Base-by-base conservation (phyloP, 345 rosid genomes). In the Triadica sebifera region DNA sequence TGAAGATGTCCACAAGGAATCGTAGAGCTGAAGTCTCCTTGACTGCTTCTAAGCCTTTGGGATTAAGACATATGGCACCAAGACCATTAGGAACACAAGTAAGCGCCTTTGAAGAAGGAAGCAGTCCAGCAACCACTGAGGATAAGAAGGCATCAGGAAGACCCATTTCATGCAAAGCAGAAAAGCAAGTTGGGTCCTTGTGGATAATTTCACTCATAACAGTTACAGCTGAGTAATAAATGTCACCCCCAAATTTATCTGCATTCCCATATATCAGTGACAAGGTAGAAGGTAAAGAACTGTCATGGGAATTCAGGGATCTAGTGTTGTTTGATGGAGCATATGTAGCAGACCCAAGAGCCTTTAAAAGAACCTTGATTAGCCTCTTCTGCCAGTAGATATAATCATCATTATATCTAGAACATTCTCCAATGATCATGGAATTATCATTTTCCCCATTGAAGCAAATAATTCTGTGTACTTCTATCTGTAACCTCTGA, bases 161-260 rank as follows among this genome's bases (percentile, higher is more conserved):
- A 77, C 97, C 91, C 85, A 91, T 77, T 78, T 94, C 98, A 78
- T 88, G 88, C 75, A 94, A 84, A 17, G 82, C 81, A 45, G 95
- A 76, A 75, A 90, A 91, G 76, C 93, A 89, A 56, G 97, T 92
- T 56, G 98, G 98, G 75, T 94, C 97, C 81, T 92, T 94, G 86
- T 94, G 98, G 80, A 94, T 89, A 67, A 92, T 87, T 76, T 94
- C 97, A 81, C 97, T 92, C 98, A 94, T 94, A 55, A 94, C 93
- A 58, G 97, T 92, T 78, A 94, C 98, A 73, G 98, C 97, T 39
- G 98, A 91, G 85, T 89, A 84, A 75, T 89, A 94, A 53, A 94
- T 92, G 69, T 92, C 98, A 59, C 98, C 95, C 65, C 97, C 97
- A 87, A 94, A 92, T 79, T 89, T 94, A 80, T 83, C 90, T 16